Evolutionary conservation across 305 asterid genomes (phyloP), one percentile per base, ranked within the genome.

Genomic region (Striga hermonthica): DNA sequence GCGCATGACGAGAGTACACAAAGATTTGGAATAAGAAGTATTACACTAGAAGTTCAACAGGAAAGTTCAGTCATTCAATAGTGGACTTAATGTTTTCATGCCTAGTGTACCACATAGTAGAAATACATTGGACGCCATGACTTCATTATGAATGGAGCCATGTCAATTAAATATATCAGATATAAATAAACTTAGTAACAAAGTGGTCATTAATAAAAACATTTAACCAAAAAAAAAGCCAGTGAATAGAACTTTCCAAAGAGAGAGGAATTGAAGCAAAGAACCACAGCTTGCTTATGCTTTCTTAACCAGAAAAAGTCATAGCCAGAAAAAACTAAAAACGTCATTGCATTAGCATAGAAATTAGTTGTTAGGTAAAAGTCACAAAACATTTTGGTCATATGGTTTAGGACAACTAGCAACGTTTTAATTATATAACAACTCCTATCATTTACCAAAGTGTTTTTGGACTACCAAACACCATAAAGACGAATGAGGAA

Each of bases 1-100:
- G 62, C 50, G 48, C 14, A 36, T 37, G 22, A 63, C 37, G 1
- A 2, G 6, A 12, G 34, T 40, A 15, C 53, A 3, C 38, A 16
- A 64, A 9, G 31, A 40, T 12, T 6, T 58, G 65, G 47, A 64
- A 14, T 43, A 57, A 22, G 16, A 31, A 37, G 37, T 50, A 38
- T 22, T 10, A 14, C 28, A 16, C 12, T 6, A n/a, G 13, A 47
- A 15, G 11, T 13, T 4, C 56, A 11, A 47, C 5, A 47, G 13
- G 53, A 13, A 47, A 1, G 7, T 47, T 4, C 7, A 11, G 6
- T 47, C n/a, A n/a, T 47, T 22, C 56, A 8, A 13, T 36, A 11
- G 52, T 10, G 28, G 39, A 35, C 12, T 50, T 50, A 31, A 50
- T 22, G 31, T 22, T 22, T 22, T 22, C 2, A 22, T 22, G 31